Base-by-base conservation (phyloP, 306 rosid species). In the Quercus dentata region DNA sequence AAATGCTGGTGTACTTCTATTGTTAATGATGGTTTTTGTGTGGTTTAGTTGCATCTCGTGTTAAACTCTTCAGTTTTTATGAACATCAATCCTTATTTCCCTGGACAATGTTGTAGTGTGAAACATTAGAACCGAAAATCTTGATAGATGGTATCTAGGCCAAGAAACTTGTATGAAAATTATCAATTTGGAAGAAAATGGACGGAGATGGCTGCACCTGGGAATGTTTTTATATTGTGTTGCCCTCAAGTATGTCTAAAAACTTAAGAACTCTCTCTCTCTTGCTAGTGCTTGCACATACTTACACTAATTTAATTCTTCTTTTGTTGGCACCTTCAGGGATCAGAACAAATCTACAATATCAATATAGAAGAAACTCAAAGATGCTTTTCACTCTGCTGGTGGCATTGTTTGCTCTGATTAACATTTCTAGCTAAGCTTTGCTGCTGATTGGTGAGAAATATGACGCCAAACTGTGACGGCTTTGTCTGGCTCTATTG, bases 91-190 rank as follows among this genome's bases (percentile, higher is more conserved):
- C 49, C 86, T 92, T 9, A 61, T 88, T 68, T 91, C 97, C 52
- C 94, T 95, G 1, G 97, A 95, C 86, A 95, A 92, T 12, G 82
- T 73, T 64, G 98, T 98, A 82, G 79, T 46, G 11, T 95, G 98
- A 95, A 95, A 91, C 70, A 77, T 95, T 62, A 83, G 99, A 83
- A 28, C 94, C 3, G 94, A 86, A 78, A 95, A 95, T 86, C 97
- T 92, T 9, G 98, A 92, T 81, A 80, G 94, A 78, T 91, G 98
- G 96, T 92, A 90, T 82, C 82, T 91, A 15, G 98, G 97, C 75
- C 96, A 95, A 88, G 97, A 95, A 87, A 92, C 99, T 20, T 91
- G 90, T 82, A 73, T 92, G 89, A 90, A 81, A 76, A 85, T 92
- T 54, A 63, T 91, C 51, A 95, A 90, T 86, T 97, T 92, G 1